Base-by-base conservation (phyloP, 768 basidiomycete genomes). In the Pisolithus microcarpus region DNA sequence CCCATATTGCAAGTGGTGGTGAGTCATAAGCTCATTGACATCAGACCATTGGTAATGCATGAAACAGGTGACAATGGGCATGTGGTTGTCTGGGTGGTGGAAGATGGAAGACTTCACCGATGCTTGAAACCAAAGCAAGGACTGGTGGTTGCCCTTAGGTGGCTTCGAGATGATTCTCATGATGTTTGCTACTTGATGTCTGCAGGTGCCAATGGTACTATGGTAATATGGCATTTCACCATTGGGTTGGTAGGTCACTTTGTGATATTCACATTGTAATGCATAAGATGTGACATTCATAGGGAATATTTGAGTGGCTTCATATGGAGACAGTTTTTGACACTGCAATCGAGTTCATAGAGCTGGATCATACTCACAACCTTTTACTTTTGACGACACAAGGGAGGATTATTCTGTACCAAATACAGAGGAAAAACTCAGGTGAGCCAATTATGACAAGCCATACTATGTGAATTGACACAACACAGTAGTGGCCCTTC, bases 61-160 rank as follows among this genome's bases (percentile, higher is more conserved):
- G n/a, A 23, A 18, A 31, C 18, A 50, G 49, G 39, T n/a, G 49
- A 50, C 26, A 15, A 50, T 34, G 40, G 49, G 5, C 49, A 50
- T 43, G 28, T 43, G 16, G 4, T 43, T 31, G 9, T 50, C 21
- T 50, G 49, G 49, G 23, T 10, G 11, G 16, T 50, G 10, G 9
- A 38, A 16, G 40, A 40, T 43, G 49, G 49, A 5, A 34, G 19
- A 10, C 7, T 43, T 23, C 15, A 2, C 13, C 23, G 19, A 19
- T 4, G 6, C 26, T 23, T 50, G 30, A 44, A 23, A 18, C 42
- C 49, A 43, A 50, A 43, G 24, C 39, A 50, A 44, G 49, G 49
- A 4, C 49, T 30, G 8, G 31, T 50, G 4, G 28, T 44, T 6
- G 16, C 39, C 21, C 3, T 50, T 16, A 28, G 13, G 30, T 50